These are phyloP conservation scores for Paramecium sonneborni DNA, from an alignment of 73 alveolate genomes.

Conservation along the genomic window DNA sequence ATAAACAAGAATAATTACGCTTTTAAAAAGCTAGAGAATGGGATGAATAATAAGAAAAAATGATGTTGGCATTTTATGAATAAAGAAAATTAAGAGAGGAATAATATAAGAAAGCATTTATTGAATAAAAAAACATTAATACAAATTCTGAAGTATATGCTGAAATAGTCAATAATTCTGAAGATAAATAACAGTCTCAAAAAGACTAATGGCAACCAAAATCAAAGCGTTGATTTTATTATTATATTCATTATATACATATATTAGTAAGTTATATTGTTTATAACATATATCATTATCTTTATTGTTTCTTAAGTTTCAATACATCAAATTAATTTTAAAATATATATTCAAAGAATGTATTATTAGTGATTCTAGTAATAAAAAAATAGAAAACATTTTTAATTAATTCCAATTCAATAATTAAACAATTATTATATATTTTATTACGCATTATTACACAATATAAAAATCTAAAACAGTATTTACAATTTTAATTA, in stretches of 20 bases:
- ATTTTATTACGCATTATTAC: neutral
- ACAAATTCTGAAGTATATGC: neutral
- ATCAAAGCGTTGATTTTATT: neutral
- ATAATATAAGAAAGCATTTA: neutral
- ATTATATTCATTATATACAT: neutral
- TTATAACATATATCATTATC: too few species aligned
- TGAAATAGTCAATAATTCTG: neutral
- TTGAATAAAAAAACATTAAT: neutral
- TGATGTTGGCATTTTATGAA: neutral
- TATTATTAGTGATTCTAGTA: too few species aligned
- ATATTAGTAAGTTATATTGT: too few species aligned
- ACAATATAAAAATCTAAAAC: neutral
- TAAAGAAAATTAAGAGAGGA: neutral
- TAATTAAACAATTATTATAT: neutral
- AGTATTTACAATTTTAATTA: conserved; percentile 2
- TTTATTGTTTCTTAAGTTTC: too few species aligned
- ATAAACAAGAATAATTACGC: neutral
- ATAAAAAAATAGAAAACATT: too few species aligned
- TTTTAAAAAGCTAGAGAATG: neutral
- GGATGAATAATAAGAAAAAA: neutral
- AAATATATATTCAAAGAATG: neutral
- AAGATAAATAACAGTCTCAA: neutral
- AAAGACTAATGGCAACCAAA: neutral
- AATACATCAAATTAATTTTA: too few species aligned
- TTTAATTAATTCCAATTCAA: neutral